Evolutionary conservation across 1,284 basidiomycete genomes (phyloP).

Genomic region (Cutaneotrichosporon cavernicola): DNA sequence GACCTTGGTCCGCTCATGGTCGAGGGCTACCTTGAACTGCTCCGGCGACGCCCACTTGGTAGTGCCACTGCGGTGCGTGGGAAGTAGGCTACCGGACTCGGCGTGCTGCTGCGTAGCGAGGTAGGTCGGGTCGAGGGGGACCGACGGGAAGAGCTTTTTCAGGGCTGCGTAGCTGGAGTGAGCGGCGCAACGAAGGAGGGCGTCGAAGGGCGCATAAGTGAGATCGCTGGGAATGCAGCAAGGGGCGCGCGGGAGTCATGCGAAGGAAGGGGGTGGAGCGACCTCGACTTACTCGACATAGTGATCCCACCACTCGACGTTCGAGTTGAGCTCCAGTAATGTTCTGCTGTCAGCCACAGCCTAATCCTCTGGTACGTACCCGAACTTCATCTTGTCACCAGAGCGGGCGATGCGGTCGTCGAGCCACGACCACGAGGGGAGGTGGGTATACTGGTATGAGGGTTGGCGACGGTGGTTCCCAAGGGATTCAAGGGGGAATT

Average conservation of each 20-base stretch:
- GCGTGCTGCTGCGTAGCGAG: slow-evolving; percentile 62
- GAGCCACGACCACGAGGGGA: slow-evolving; percentile 37
- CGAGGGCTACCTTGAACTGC: slow-evolving; percentile 75
- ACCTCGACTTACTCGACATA: slow-evolving; percentile 63
- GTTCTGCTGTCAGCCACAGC: slow-evolving; percentile 51
- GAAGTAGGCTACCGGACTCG: slow-evolving; percentile 57
- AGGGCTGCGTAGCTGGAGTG: slow-evolving; percentile 70
- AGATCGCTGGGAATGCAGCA: too few relatives aligned
- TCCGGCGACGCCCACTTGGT: slow-evolving; percentile 51
- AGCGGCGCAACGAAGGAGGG: not conserved
- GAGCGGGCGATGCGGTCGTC: slow-evolving; percentile 25
- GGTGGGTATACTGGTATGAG: slow-evolving; percentile 10
- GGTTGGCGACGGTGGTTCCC: slow-evolving; percentile 1
- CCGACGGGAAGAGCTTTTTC: slow-evolving; percentile 65
- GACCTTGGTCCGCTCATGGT: slow-evolving; percentile 82
- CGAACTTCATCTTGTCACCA: slow-evolving; percentile 55
- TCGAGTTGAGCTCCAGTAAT: slow-evolving; percentile 87
- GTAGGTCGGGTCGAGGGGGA: slow-evolving; percentile 49
- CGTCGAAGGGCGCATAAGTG: slow-evolving; percentile 1
- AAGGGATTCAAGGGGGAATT: slow-evolving; percentile 17
- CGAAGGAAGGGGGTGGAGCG: not conserved
- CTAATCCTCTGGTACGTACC: slow-evolving; percentile 34
- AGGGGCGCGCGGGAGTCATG: too few relatives aligned
- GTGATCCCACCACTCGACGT: slow-evolving; percentile 91
- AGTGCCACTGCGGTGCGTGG: slow-evolving; percentile 49